Base-by-base conservation (phyloP, 371 early-diverging fungal genomes). In the Choanephora cucurbitarum region DNA sequence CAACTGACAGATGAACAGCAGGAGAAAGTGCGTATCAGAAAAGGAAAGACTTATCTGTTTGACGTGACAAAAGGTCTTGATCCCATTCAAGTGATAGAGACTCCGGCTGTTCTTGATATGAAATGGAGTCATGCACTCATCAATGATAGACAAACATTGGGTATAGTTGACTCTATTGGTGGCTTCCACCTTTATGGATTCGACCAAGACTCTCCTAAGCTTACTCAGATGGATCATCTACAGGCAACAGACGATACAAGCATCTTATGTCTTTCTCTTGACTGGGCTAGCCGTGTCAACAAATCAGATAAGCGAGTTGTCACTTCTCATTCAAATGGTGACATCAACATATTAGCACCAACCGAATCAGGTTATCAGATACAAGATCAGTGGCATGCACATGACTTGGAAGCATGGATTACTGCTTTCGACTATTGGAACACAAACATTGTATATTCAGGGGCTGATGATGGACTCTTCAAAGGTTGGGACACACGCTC, bases 391-490 rank as follows among this genome's bases (percentile, higher is more conserved):
- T 90, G 91, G 93, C 72, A 80, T 11, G 96, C 87, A 0, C 96
- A 96, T 63, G 88, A 84, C n/a, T 79, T 90, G 44, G 96, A 96
- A 63, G 94, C 96, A 2, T 97, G 97, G 97, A 92, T 91, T 56
- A 82, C 86, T 0, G 88, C 88, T 3, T 95, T 89, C 67, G 85
- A 97, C 61, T 87, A 89, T 55, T 89, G 88, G 80, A 75, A 87
- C 40, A 67, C 90, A 0, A 69, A 79, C 15, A 55, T 82, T 1
- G 64, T 94, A 0, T 94, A 84, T 58, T 60, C 69, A 24, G 91
- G 93, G 11, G 92, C 86, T 5, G 97, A 95, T 62, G 97, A 96
- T 66, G 81, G 84, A 24, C 51, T 73, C 4, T 80, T 95, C 37
- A 93, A 91, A 66, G 89, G 84, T 4, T 96, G 96, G 96, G 97